phyloP scores from a whole-genome alignment of 441 rosid species.

The Erodium chrysanthum region DNA sequence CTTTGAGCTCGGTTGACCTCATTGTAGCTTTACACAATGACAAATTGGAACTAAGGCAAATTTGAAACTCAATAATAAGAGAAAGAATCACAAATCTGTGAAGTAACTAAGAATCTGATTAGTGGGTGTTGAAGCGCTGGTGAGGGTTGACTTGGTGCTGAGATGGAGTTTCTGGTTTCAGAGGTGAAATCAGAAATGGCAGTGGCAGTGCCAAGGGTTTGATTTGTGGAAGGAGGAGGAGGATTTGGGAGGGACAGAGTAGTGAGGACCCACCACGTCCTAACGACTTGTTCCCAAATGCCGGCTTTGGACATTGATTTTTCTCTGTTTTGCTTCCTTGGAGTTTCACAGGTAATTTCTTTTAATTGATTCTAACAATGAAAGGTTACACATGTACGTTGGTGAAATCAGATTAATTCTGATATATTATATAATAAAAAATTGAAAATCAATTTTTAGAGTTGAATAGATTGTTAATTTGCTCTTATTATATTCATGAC shows the following conservation, averaged over 20 bases:
- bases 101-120: background rate
- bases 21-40: background rate
- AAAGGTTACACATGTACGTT: too few relatives aligned
- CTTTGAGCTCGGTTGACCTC: slow-evolving; percentile 2
- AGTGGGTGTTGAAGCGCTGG: background rate
- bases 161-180: background rate
- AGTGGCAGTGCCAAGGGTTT: background rate
- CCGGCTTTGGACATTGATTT: background rate
- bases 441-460: too few relatives aligned
- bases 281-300: background rate
- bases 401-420: too few relatives aligned
- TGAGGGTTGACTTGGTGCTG: background rate
- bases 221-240: background rate
- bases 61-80: too few relatives aligned
- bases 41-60: too few relatives aligned
- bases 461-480: too few relatives aligned
- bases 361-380: too few relatives aligned
- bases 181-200: background rate
- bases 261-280: background rate
- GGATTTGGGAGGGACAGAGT: background rate
- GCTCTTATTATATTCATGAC: too few relatives aligned
- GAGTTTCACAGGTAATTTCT: background rate
- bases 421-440: too few relatives aligned
- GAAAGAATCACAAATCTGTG: too few relatives aligned
- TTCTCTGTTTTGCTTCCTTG: background rate